phyloP scores from a whole-genome alignment of 352 stramenopile species.

The Globisporangium nagaii region DNA sequence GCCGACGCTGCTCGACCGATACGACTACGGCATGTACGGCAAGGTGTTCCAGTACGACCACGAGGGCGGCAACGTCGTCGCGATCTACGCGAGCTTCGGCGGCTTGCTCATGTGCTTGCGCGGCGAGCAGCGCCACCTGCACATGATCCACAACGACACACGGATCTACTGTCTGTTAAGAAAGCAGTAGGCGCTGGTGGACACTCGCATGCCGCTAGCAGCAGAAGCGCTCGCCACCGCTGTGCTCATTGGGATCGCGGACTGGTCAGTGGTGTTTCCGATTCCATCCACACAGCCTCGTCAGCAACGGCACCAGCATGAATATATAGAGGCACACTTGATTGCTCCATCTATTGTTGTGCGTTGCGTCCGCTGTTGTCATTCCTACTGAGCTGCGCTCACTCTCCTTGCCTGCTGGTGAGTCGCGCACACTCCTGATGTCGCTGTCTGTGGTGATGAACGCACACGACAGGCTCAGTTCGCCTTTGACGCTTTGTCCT shows the following conservation, averaged over 20 bases:
- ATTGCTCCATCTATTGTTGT: not conserved
- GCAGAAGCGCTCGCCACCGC: not conserved
- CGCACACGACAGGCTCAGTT: not conserved
- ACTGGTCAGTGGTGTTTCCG: not conserved
- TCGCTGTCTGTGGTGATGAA: not conserved
- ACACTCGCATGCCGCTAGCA: not conserved
- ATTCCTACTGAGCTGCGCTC: not conserved
- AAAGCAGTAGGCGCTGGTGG: conserved; percentile 82
- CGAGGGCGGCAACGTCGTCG: conserved; percentile 90
- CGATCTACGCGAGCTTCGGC: conserved; percentile 95
- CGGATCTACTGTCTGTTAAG: conserved; percentile 91
- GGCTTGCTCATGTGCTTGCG: conserved; percentile 97
- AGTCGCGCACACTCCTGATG: not conserved
- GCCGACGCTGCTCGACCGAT: conserved; percentile 94
- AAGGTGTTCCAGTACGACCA: conserved; percentile 97
- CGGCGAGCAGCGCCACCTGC: conserved; percentile 95
- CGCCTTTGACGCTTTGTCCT: conserved; percentile 35
- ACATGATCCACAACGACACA: conserved; percentile 96
- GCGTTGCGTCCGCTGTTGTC: not conserved
- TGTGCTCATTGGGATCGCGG: not conserved
- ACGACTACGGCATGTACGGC: conserved; percentile 99
- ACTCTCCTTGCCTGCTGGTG: not conserved
- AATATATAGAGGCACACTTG: conserved; percentile 13
- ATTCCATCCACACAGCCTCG: not conserved
- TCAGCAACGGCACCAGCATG: not conserved